Evolutionary conservation across 352 stramenopile genomes (phyloP).

Genomic region (Sclerospora graminicola): DNA sequence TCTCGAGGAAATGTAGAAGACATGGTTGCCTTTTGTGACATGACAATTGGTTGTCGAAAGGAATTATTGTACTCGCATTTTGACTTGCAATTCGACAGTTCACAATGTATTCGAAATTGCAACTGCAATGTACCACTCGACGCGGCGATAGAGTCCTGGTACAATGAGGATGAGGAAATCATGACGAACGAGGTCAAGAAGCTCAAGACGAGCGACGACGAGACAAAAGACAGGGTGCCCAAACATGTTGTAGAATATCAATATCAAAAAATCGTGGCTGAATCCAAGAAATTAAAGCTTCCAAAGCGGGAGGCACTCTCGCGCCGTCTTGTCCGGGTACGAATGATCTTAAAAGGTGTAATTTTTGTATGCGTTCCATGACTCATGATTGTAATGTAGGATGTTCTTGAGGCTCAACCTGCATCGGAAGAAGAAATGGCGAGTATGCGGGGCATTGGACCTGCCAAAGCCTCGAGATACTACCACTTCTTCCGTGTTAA

Average conservation of each 20-base stretch:
- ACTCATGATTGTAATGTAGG: constrained; percentile 13
- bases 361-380: not conserved
- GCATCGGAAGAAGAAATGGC: constrained; percentile 47
- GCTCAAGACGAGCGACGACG: not conserved
- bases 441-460: constrained; percentile 42
- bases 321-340: constrained; percentile 33
- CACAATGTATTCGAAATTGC: constrained; percentile 37
- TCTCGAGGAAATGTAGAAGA: constrained; percentile 38
- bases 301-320: constrained; percentile 50
- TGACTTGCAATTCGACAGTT: constrained; percentile 29
- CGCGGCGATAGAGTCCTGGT: constrained; percentile 1
- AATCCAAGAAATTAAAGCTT: constrained; percentile 31
- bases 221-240: constrained; percentile 6
- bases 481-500: constrained; percentile 26
- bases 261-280: constrained; percentile 40
- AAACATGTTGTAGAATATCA: constrained; percentile 42
- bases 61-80: constrained; percentile 50
- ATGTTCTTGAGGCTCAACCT: constrained; percentile 35
- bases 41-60: constrained; percentile 37
- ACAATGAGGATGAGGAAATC: constrained; percentile 4
- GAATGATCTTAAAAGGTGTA: not conserved
- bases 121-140: constrained; percentile 38
- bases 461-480: constrained; percentile 37
- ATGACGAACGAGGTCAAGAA: not conserved
- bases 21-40: constrained; percentile 44